Conservation (phyloP, 2,329 filamentous ascomycete species). For the Pseudogymnoascus sp. region DNA sequence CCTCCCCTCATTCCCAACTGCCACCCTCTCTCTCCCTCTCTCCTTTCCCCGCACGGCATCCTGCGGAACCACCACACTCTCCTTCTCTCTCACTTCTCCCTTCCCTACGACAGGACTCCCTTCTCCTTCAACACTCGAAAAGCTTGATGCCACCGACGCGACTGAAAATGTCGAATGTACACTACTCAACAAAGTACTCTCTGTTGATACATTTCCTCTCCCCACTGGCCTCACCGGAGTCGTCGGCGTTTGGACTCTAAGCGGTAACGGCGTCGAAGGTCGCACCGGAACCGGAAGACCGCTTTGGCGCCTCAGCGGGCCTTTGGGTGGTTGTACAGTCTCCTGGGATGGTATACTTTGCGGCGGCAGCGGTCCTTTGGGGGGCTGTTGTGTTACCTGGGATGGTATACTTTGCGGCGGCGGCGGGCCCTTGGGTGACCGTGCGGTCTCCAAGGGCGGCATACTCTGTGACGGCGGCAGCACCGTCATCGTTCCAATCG, state of each 20-base stretch:
- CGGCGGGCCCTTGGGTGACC: no score
- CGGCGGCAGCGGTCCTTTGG: no score
- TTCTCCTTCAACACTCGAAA: neutral
- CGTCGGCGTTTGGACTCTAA: slow-evolving; percentile 14
- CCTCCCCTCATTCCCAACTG: neutral
- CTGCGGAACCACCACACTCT: neutral
- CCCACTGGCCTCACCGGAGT: slow-evolving; percentile 16
- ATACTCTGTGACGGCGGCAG: neutral
- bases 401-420: slow-evolving; percentile 9
- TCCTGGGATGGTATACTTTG: slow-evolving; percentile 13
- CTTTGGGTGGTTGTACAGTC: slow-evolving; percentile 18
- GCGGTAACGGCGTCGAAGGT: slow-evolving; percentile 17
- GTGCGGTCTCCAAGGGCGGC: no score
- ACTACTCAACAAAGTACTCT: slow-evolving; percentile 13
- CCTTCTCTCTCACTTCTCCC: neutral
- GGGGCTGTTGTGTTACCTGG: no score
- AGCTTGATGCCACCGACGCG: neutral
- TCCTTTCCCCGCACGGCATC: neutral
- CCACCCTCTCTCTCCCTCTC: neutral
- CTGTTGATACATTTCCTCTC: slow-evolving; percentile 15
- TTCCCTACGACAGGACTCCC: neutral
- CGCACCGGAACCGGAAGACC: slow-evolving; percentile 17
- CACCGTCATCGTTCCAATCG: neutral
- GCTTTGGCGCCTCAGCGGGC: slow-evolving; percentile 13
- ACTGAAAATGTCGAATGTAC: neutral